Evolutionary conservation across 108 stramenopile species (phyloP), one percentile per base, ranked within the genome.

Genomic region (Nitzschia inconspicua): DNA sequence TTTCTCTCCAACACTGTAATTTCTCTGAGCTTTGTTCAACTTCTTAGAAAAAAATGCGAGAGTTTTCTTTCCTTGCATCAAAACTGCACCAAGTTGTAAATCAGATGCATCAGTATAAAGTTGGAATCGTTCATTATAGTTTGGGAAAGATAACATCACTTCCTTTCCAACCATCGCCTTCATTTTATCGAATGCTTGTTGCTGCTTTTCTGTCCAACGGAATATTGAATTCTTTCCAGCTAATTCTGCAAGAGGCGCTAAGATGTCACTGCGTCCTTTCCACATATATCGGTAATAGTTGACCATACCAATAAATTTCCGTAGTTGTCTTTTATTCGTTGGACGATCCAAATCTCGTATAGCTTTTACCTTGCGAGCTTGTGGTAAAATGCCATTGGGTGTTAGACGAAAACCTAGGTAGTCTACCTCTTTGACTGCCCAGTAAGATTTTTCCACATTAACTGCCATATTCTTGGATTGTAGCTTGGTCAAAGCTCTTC

Each of bases 231-330:
- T 35, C 10, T 70, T 59, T 0, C 57, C 55, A 13, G 54, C 29
- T 1, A 81, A 46, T 7, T 32, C 30, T 13, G 68, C 71, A 22
- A 82, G 65, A 22, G 80, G 73, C 1, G 76, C 76, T 18, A 78
- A 49, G 10, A 75, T 19, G 19, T 82, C 47, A 8, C 47, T 57
- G 13, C 75, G 42, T 36, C 51, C 39, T 30, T 19, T 34, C 73
- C 73, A 79, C 44, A 79, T 59, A 48, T 81, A 76, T 22, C 54
- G 63, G 60, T 81, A 77, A 32, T 78, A 78, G 11, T 77, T 74
- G 4, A 75, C 50, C 55, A 62, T 61, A 0, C 69, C 78, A 10
- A 71, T n/a, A 22, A 79, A 79, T 1, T 40, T 44, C 13, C 60
- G 23, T 1, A 77, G 23, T 32, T 72, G 65, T 57, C 47, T 55